Evolutionary conservation across 129 eudicot species (phyloP), one percentile per base, ranked within the genome.

Genomic region (Heracleum sosnowskyi): DNA sequence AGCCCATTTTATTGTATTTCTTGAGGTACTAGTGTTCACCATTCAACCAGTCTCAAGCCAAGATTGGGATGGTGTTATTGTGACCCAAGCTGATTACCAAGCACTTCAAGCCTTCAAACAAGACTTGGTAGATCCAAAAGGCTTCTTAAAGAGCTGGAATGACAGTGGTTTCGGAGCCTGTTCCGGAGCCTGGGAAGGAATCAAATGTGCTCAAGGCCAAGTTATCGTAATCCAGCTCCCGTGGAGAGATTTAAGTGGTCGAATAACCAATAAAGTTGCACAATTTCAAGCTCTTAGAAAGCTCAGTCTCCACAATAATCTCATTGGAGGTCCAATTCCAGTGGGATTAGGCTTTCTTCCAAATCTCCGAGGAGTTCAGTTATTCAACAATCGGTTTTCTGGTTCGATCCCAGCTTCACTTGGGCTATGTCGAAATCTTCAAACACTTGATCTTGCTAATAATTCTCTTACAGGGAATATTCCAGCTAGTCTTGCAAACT

Each of bases 141-240:
- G 85, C 36, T 77, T 69, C 78, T 62, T 82, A 37, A 82, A 26
- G 41, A 82, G 81, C 78, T 82, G 81, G 85, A 82, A 82, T 72
- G 85, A 77, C 64, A 77, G 81, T 41, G 85, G 98, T 5, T 87
- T 71, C 63, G 97, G 98, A 26, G 98, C 97, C 82, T 93, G 98
- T 75, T 93, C 98, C 2, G 98, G 98, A 63, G 91, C 88, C 31
- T 93, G 98, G 98, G 83, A 69, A 29, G 98, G 98, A 29, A 93
- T 93, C 81, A 93, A 93, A 80, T 93, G 98, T 88, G 98, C 98
- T 36, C 88, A 91, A 66, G 98, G 98, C 15, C 91, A 93, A 72
- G 98, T 93, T 36, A 93, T 93, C 44, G 92, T 93, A 13, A 89
- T 93, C 74, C 98, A 93, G 88, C 97, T 93, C 33, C 97, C 98